These are phyloP conservation scores for Dactylis glomerata DNA, from an alignment of 176 grass and related monocot species.

Conservation along the genomic window DNA sequence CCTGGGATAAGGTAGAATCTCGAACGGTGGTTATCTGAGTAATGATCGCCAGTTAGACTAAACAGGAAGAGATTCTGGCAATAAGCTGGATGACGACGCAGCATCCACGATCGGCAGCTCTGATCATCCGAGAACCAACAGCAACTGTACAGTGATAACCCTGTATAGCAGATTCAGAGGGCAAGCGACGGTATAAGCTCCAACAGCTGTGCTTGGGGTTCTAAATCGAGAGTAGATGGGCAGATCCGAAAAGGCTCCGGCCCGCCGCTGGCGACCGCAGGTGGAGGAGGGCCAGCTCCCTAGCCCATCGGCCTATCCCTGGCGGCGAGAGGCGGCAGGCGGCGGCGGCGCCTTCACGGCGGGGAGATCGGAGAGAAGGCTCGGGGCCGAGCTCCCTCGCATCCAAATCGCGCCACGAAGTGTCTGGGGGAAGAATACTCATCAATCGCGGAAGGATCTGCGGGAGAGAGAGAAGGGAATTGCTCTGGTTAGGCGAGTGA, in stretches of 20 bases:
- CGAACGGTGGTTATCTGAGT: background rate
- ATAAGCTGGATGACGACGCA: background rate
- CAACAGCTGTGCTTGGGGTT: background rate
- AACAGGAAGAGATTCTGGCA: background rate
- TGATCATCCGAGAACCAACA: background rate
- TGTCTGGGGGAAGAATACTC: conserved; percentile 36
- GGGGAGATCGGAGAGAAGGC: conserved; percentile 17
- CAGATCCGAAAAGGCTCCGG: conserved; percentile 11
- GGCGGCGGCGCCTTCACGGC: background rate
- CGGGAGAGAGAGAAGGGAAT: background rate
- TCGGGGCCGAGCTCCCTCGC: conserved; percentile 33
- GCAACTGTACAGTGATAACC: background rate
- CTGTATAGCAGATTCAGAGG: background rate
- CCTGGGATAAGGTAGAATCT: conserved; percentile 27
- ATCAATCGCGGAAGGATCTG: conserved; percentile 31
- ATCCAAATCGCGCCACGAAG: conserved; percentile 37
- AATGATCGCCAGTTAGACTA: background rate
- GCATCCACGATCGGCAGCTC: background rate
- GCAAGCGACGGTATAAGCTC: background rate
- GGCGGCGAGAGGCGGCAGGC: conserved; percentile 2
- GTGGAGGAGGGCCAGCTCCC: background rate
- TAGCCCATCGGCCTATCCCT: conserved; percentile 38
- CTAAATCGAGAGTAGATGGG: background rate
- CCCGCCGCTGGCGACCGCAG: conserved; percentile 22
- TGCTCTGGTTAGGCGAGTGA: background rate